These are phyloP conservation scores for Suhomyces prunicola DNA, from an alignment of 805 yeast species.

Conservation along the genomic window DNA sequence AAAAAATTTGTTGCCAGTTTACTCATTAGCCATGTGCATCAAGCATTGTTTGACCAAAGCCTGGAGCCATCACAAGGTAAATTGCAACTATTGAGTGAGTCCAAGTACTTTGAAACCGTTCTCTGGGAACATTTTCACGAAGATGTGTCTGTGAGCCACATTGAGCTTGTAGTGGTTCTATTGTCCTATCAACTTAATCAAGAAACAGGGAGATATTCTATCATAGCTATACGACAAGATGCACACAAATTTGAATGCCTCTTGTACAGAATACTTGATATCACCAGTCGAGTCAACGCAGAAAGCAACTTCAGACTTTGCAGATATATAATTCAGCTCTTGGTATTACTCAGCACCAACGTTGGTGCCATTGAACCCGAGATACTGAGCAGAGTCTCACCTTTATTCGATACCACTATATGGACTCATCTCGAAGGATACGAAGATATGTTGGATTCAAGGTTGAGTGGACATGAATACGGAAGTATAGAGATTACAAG, in stretches of 20 bases:
- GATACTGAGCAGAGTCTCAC: constrained; percentile 19
- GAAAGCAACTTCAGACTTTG: constrained; percentile 13
- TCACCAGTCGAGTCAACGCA: constrained; percentile 8
- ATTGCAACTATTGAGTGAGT: constrained; percentile 8
- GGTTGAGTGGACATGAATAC: background rate
- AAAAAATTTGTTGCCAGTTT: constrained; percentile 13
- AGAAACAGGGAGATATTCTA: background rate
- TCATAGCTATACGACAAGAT: constrained; percentile 13
- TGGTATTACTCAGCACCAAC: constrained; percentile 7
- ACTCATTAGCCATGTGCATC: constrained; percentile 17
- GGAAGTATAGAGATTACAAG: background rate
- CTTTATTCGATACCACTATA: constrained; percentile 29
- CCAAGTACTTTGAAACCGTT: constrained; percentile 24
- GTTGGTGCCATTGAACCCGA: constrained; percentile 9
- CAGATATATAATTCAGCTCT: constrained; percentile 7
- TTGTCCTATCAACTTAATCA: background rate
- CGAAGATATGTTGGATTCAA: constrained; percentile 3
- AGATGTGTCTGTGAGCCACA: constrained; percentile 39
- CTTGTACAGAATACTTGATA: constrained; percentile 25
- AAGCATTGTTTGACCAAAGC: constrained; percentile 1
- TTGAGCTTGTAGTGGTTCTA: constrained; percentile 30
- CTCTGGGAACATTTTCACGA: constrained; percentile 42
- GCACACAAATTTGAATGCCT: constrained; percentile 21
- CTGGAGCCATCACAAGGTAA: background rate
- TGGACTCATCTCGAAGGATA: constrained; percentile 22